Evolutionary conservation across 2,329 filamentous ascomycete species (phyloP).

Genomic region (Ceratocystis smalleyi): DNA sequence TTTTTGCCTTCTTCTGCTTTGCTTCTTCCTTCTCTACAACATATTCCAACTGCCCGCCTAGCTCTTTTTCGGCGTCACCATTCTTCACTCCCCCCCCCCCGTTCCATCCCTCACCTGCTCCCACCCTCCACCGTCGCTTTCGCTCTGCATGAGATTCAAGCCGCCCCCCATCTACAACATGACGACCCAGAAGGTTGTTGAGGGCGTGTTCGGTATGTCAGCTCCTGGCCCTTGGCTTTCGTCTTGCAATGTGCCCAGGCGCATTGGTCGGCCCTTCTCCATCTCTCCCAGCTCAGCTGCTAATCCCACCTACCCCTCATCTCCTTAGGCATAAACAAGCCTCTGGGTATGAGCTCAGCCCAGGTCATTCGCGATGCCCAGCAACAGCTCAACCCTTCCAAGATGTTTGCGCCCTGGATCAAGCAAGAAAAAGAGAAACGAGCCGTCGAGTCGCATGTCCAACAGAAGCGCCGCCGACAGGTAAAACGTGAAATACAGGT

Average conservation of each 20-base stretch:
- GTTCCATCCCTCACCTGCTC: constrained; percentile 20
- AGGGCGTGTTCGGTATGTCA: constrained; percentile 42
- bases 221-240: neutral
- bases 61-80: neutral
- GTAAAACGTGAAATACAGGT: constrained; percentile 51
- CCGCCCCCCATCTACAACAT: constrained; percentile 29
- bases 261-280: neutral
- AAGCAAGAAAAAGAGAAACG: constrained; percentile 43
- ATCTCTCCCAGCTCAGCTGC: neutral
- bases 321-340: constrained; percentile 74
- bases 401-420: constrained; percentile 64
- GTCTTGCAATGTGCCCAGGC: neutral
- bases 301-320: neutral
- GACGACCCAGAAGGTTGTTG: constrained; percentile 37
- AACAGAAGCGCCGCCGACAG: constrained; percentile 42
- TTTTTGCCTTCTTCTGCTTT: neutral
- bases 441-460: constrained; percentile 39
- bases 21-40: neutral
- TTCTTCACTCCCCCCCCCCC: neutral
- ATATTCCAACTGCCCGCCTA: neutral
- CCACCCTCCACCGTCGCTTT: neutral
- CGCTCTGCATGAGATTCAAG: constrained; percentile 8
- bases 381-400: constrained; percentile 64
- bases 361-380: constrained; percentile 84
- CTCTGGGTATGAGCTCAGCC: constrained; percentile 69